Conservation (phyloP, 2,329 filamentous ascomycete genomes). For the Aaosphaeria arxii region DNA sequence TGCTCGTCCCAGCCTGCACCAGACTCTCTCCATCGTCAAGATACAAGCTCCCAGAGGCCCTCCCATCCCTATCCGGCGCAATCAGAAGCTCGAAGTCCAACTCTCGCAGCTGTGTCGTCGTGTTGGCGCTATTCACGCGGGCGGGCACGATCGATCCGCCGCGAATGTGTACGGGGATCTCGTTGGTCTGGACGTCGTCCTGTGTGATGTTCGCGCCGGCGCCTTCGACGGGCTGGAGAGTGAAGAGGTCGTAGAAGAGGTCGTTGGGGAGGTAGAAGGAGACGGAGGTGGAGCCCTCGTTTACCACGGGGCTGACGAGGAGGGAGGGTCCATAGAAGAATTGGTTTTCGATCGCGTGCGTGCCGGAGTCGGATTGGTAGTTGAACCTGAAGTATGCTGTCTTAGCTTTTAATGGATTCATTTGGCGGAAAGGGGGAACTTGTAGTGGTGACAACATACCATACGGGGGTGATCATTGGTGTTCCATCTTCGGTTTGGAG, state of each 20-base stretch:
- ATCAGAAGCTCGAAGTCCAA: constrained; percentile 71
- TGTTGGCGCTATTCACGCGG: constrained; percentile 56
- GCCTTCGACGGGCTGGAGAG: constrained; percentile 22
- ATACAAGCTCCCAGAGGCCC: constrained; percentile 66
- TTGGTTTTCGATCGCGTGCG: constrained; percentile 50
- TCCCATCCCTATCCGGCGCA: constrained; percentile 60
- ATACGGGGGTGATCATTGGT: constrained; percentile 65
- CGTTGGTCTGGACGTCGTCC: constrained; percentile 45
- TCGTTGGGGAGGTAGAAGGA: constrained; percentile 57
- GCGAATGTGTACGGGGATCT: constrained; percentile 63
- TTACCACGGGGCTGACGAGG: constrained; percentile 56
- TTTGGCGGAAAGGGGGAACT: background rate
- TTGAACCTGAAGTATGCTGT: constrained; percentile 46
- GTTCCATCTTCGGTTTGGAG: constrained; percentile 59
- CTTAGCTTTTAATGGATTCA: background rate
- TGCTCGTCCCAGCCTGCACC: constrained; percentile 54
- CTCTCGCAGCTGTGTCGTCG: constrained; percentile 60
- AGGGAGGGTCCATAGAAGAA: constrained; percentile 59
- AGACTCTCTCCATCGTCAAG: constrained; percentile 74
- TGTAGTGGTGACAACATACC: constrained; percentile 52
- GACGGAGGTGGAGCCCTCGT: constrained; percentile 50
- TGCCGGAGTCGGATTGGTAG: constrained; percentile 58
- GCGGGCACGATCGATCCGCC: constrained; percentile 63
- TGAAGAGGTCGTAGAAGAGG: constrained; percentile 45
- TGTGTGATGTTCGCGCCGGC: constrained; percentile 46